phyloP scores from a whole-genome alignment of 1,284 basidiomycete species.

The Macrocybe sp. region DNA sequence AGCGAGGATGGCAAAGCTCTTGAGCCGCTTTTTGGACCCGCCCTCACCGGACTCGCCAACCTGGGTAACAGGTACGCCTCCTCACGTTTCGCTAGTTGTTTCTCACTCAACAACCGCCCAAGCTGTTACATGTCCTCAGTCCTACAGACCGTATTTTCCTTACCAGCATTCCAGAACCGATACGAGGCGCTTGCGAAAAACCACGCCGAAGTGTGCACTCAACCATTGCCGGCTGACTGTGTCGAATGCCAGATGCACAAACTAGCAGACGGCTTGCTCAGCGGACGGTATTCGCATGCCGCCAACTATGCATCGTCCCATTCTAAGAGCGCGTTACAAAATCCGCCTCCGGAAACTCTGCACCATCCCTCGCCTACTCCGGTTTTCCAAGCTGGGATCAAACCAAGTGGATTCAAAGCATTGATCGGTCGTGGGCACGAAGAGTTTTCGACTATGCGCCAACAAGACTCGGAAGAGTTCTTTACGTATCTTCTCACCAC shows the following conservation, averaged over 20 bases:
- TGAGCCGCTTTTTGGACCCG: constrained; percentile 85
- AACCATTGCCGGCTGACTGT: constrained; percentile 75
- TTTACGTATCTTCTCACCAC: constrained; percentile 75
- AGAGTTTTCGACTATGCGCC: constrained; percentile 95
- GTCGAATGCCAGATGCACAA: constrained; percentile 96
- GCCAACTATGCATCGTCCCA: constrained; percentile 16
- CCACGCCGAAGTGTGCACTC: constrained; percentile 67
- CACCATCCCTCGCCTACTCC: constrained; percentile 36
- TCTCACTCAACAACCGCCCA: background rate
- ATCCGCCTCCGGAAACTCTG: constrained; percentile 10
- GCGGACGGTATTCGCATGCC: constrained; percentile 85
- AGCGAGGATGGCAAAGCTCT: constrained; percentile 88
- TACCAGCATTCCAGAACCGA: constrained; percentile 72
- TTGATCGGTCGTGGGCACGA: constrained; percentile 90
- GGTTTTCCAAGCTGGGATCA: constrained; percentile 84
- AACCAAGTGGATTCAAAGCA: constrained; percentile 83
- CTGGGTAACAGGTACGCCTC: constrained; percentile 80
- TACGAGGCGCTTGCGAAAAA: constrained; percentile 50
- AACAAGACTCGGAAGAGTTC: constrained; percentile 98
- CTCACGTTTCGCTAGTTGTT: background rate
- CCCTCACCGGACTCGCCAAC: constrained; percentile 87
- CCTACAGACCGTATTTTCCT: constrained; percentile 82
- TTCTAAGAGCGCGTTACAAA: background rate
- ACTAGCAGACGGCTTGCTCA: constrained; percentile 88
- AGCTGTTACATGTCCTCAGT: constrained; percentile 98